Evolutionary conservation across 352 stramenopile species (phyloP), one percentile per base, ranked within the genome.

Genomic region (Globisporangium orthogonon): DNA sequence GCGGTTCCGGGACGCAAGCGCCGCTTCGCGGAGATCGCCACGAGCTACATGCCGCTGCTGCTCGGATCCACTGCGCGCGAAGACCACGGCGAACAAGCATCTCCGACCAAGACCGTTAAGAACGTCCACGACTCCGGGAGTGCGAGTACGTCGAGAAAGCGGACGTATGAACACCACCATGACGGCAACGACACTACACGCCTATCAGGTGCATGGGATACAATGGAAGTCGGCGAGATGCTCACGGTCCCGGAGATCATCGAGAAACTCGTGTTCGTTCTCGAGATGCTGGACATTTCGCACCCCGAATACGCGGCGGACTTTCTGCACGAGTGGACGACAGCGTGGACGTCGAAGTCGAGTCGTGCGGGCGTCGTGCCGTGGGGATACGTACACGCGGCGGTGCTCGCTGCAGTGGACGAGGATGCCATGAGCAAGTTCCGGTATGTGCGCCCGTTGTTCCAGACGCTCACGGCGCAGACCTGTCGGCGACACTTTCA

Each of bases 271-370:
- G 15, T 37, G 13, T 43, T 46, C n/a, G 39, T 71, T 7, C 44
- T 76, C 6, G 51, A 54, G 10, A 17, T 60, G 30, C 30, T 66
- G 51, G 33, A 61, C 47, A 33, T 50, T 7, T 40, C 33, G 1
- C n/a, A 65, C 23, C 51, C 13, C 28, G 35, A 51, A 41, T 35
- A 57, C 41, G 62, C 47, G 44, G n/a, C 52, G 52, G 40, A 65
- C 47, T 78, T 90, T 35, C 30, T 90, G 11, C 56, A 73, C 14
- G 54, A 70, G 45, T 89, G 78, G 81, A 73, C 61, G 6, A 57
- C 76, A 53, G 56, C 56, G 37, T 82, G 73, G 79, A 70, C 71
- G 41, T 57, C 62, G 7, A 67, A 67, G 9, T 28, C 35, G 17
- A 50, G 46, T 9, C 13, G 47, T 15, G 58, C 58, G 9, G 47